Percentiles rank a stretch among this genome's conserved stretches.
phyloP scores from a whole-genome alignment of 2,329 filamentous ascomycete genomes.

The Tolypocladium paradoxum region DNA sequence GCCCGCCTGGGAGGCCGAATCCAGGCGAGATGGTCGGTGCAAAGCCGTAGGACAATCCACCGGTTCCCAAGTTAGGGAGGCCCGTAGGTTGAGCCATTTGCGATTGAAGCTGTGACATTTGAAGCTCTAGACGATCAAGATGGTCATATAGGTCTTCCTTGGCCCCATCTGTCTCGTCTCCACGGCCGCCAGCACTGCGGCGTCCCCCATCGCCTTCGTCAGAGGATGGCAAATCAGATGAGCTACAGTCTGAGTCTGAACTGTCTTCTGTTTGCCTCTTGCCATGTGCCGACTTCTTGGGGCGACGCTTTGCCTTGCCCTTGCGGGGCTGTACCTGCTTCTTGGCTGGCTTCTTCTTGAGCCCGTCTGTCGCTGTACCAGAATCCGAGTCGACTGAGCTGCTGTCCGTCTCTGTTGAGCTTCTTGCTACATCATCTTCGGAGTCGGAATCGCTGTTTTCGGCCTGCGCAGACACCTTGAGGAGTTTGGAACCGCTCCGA shows the following conservation, averaged over 20 bases:
- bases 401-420: background rate
- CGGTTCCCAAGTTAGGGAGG: background rate
- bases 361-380: slow-evolving; percentile 3
- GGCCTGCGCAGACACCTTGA: background rate
- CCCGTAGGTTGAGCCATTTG: slow-evolving; percentile 6
- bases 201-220: slow-evolving; percentile 1
- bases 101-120: slow-evolving; percentile 14
- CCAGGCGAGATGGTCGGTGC: background rate
- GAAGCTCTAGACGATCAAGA: slow-evolving; percentile 16
- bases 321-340: background rate
- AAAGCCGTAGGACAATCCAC: background rate
- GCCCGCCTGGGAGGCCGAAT: background rate
- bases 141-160: slow-evolving; percentile 9
- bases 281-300: background rate
- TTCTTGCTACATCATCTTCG: background rate
- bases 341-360: background rate
- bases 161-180: background rate
- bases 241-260: background rate
- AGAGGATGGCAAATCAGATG: background rate
- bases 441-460: slow-evolving; percentile 2
- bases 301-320: background rate
- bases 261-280: background rate
- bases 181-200: background rate
- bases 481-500: slow-evolving; percentile 6
- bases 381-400: background rate